phyloP scores from a whole-genome alignment of 1,284 basidiomycete species.

The Rhodofomes roseus region DNA sequence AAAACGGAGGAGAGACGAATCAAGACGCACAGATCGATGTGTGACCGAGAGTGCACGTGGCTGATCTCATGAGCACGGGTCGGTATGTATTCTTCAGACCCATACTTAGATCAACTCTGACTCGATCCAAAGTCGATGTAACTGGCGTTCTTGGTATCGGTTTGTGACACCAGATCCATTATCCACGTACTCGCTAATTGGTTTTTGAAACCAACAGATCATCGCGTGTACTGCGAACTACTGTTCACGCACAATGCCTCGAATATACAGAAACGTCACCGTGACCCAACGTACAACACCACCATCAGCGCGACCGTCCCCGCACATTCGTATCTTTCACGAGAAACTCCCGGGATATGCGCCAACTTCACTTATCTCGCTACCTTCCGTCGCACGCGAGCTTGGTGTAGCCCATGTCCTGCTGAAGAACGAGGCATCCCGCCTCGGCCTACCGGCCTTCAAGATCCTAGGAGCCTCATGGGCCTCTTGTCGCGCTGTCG shows the following conservation, averaged over 20 bases:
- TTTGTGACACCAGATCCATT: no score
- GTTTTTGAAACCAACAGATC: no score
- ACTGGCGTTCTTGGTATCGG: no score
- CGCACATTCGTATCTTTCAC: constrained; percentile 2
- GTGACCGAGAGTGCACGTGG: no score
- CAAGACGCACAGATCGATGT: no score
- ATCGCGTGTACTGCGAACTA: no score
- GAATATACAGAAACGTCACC: neutral
- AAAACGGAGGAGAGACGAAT: no score
- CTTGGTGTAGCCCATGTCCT: neutral
- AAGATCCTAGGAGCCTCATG: constrained; percentile 11
- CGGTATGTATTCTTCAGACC: no score
- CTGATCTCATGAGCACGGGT: no score
- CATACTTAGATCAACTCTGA: no score
- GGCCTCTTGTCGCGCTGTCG: constrained; percentile 3
- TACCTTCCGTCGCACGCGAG: neutral
- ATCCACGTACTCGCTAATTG: no score
- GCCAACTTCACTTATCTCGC: neutral
- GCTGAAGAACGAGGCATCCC: constrained; percentile 7
- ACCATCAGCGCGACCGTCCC: neutral
- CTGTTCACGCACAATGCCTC: neutral
- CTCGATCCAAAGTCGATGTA: no score
- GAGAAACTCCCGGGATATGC: neutral
- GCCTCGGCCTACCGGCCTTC: constrained; percentile 5
- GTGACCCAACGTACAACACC: neutral